These are phyloP conservation scores for Trametes sp. DNA, from an alignment of 1,284 basidiomycete species.

Conservation along the genomic window DNA sequence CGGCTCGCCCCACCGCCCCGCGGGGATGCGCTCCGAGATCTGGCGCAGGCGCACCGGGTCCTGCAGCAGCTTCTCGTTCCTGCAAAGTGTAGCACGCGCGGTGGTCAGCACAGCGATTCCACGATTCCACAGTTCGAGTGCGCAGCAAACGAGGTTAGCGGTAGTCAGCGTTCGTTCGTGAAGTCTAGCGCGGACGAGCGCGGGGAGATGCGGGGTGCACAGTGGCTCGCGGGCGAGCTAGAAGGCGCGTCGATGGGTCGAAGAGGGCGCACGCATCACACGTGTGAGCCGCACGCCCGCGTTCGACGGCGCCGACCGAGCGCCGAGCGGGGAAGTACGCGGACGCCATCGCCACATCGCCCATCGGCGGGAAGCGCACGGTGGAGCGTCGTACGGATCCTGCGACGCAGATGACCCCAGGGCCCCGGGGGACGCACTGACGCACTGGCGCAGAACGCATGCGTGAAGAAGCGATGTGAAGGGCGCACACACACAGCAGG, in stretches of 20 bases:
- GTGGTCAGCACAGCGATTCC: neutral
- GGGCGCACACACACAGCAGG: neutral
- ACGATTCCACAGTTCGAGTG: too few relatives aligned
- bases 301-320: neutral
- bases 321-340: too few relatives aligned
- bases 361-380: too few relatives aligned
- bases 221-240: too few relatives aligned
- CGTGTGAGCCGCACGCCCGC: constrained; percentile 14
- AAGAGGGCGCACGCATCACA: constrained; percentile 46
- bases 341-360: too few relatives aligned
- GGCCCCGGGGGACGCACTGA: too few relatives aligned
- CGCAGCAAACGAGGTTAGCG: too few relatives aligned
- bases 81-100: constrained; percentile 36
- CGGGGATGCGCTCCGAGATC: constrained; percentile 94
- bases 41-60: constrained; percentile 83
- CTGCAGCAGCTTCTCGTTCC: constrained; percentile 81
- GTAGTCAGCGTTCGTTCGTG: too few relatives aligned
- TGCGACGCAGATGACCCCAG: constrained; percentile 10
- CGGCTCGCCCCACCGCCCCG: constrained; percentile 89
- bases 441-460: neutral
- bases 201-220: too few relatives aligned
- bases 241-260: too few relatives aligned
- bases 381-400: constrained; percentile 13
- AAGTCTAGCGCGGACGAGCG: too few relatives aligned
- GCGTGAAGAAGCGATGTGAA: constrained; percentile 1